Base-by-base conservation (phyloP, 2,329 filamentous ascomycete species). In the Fusarium metavorans region DNA sequence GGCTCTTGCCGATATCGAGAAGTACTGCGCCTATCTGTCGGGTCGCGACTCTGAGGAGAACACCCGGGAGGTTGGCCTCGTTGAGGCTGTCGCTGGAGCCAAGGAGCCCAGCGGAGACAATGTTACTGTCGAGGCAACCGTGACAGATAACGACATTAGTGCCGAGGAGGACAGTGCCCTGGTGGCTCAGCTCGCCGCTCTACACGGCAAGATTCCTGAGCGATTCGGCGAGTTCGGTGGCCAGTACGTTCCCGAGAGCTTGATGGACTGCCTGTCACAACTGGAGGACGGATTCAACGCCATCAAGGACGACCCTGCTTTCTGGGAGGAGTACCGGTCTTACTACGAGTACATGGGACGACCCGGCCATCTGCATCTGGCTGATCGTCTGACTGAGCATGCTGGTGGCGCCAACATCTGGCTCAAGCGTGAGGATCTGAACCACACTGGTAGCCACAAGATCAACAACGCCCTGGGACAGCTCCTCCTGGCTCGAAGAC, bases 381-480 rank as follows among this genome's bases (percentile, higher is more conserved):
- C 97, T 2, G 92, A 97, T 77, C 92, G 95, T 63, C 87, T 99
- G 75, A 98, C 96, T 0, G 93, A 97, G 81, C 87, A 96, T 79
- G 95, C 94, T 57, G 95, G 95, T 27, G 97, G 97, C 70, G 96
- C 97, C 58, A 97, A 95, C 81, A 97, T 99, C 86, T 99, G 96
- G 93, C 86, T 99, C 77, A 99, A 99, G 90, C 92, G 97, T 78
- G 97, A 99, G 85, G 97, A 99, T 82, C 87, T 98, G 66, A 98
- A 98, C 85, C 97, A 99, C 83, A 98, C 97, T 10, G 97, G 97
- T 76, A 97, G 94, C 73, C 97, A 99, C 89, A 99, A 99, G 90
- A 98, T 99, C 88, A 99, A 99, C 88, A 99, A 99, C 80, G 97
- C 97, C 1, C 87, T 99, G 10, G 97, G 97, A 3, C 97, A 99